Percentiles rank a stretch among this genome's conserved stretches.
Conservation (phyloP, 495 filamentous ascomycete species). For the Penicillium silybi region DNA sequence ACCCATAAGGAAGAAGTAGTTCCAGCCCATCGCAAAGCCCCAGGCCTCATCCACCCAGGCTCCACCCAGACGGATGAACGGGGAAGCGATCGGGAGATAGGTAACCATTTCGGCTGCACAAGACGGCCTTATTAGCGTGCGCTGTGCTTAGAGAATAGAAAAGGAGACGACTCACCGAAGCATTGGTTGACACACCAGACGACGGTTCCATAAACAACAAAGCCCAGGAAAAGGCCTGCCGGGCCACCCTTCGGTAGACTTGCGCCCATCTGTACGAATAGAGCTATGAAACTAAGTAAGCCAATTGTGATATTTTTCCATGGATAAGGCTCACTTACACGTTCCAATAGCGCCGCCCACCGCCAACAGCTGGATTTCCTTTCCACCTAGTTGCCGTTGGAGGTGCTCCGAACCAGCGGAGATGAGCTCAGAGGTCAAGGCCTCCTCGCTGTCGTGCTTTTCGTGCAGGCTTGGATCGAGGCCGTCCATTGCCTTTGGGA, state of each 20-base stretch:
- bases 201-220: constrained; percentile 42
- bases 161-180: no score
- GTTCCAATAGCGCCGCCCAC: constrained; percentile 73
- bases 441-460: no score
- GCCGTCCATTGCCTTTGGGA: no score
- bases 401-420: constrained; percentile 30
- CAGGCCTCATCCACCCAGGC: constrained; percentile 67
- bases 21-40: constrained; percentile 57
- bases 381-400: constrained; percentile 53
- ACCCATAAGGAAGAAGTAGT: constrained; percentile 54
- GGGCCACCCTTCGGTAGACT: constrained; percentile 68
- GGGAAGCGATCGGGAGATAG: constrained; percentile 70
- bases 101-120: constrained; percentile 81
- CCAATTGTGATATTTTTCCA: no score
- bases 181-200: constrained; percentile 32
- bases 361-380: constrained; percentile 66
- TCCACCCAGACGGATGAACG: constrained; percentile 82
- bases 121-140: no score
- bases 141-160: no score
- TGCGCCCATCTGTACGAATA: constrained; percentile 68
- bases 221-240: constrained; percentile 67
- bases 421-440: no score
- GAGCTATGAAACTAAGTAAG: no score
- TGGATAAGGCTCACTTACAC: no score
- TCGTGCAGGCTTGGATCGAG: no score